Evolutionary conservation across 2,329 filamentous ascomycete species (phyloP).

Genomic region (Fusarium aywerte): DNA sequence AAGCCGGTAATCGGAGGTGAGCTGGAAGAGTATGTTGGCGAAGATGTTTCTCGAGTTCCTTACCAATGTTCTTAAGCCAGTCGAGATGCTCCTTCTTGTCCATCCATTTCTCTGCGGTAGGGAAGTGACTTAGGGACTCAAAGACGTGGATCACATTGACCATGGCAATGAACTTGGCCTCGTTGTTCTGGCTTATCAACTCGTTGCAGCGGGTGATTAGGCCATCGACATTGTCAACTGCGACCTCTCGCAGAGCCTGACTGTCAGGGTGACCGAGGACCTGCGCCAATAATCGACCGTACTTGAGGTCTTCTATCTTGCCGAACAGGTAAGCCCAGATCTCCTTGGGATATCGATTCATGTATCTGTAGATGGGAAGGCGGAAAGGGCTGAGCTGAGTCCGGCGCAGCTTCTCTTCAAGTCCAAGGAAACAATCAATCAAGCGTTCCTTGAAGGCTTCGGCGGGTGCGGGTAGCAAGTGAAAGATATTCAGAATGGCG

Average conservation of each 20-base stretch:
- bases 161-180: conserved; percentile 74
- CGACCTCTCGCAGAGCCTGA: conserved; percentile 76
- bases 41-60: conserved; percentile 80
- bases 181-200: conserved; percentile 71
- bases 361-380: conserved; percentile 87
- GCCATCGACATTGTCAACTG: conserved; percentile 76
- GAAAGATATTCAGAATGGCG: conserved; percentile 96
- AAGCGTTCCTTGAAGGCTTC: conserved; percentile 91
- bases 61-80: conserved; percentile 74
- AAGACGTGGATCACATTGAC: conserved; percentile 91
- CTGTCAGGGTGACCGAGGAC: conserved; percentile 82
- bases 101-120: conserved; percentile 76
- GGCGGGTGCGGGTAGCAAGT: conserved; percentile 90
- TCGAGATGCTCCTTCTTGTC: conserved; percentile 69
- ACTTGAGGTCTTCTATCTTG: conserved; percentile 84
- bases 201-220: conserved; percentile 76
- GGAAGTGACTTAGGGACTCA: conserved; percentile 77
- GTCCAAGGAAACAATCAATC: conserved; percentile 87
- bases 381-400: conserved; percentile 94
- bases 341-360: conserved; percentile 92
- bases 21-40: conserved; percentile 75
- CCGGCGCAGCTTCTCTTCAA: conserved; percentile 85
- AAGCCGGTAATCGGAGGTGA: conserved; percentile 81
- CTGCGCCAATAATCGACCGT: conserved; percentile 91
- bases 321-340: conserved; percentile 83